Evolutionary conservation across 441 rosid genomes (phyloP), one percentile per base, ranked within the genome.

Genomic region (Theobroma grandiflorum): DNA sequence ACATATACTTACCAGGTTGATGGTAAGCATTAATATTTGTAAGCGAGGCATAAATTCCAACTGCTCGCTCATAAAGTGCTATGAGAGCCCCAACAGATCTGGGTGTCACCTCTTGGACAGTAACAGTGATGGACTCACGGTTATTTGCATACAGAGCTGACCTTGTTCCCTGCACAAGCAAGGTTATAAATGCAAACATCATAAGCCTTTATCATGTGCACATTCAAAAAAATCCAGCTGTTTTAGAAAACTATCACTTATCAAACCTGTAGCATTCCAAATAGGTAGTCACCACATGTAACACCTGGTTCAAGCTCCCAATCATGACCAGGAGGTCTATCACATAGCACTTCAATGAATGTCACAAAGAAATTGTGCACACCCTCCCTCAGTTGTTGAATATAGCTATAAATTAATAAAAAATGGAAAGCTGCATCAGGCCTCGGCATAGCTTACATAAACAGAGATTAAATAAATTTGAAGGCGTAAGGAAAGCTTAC

Each of bases 221-320:
- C 22, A 37, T 67, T 67, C 8, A 68, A 62, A 73, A 26, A n/a
- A 59, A 74, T 40, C 12, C 20, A 16, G 20, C 11, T 22, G 68
- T 14, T 61, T 12, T 7, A 3, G 10, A 37, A 57, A 74, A 74
- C 43, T 26, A 26, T 72, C 22, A 69, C 64, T 50, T 59, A 68
- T 75, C 85, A 77, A 74, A 94, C 99, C 98, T 96, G 98, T 71
- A 96, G 87, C 99, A 96, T 95, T 76, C 99, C 98, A 84, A 96
- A 96, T 74, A 96, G 87, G 89, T 96, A 95, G 84, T 96, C 99
- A 72, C 99, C 98, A 81, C 98, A 96, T 69, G 99, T 95, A 79
- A 96, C 99, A 83, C 98, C 99, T 80, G 98, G 99, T 89, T 96
- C 98, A 78, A 96, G 98, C 83, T 96, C 98, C 99, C 99, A 96